phyloP scores from a whole-genome alignment of 805 yeast genomes.

The Ogataea polymorpha region DNA sequence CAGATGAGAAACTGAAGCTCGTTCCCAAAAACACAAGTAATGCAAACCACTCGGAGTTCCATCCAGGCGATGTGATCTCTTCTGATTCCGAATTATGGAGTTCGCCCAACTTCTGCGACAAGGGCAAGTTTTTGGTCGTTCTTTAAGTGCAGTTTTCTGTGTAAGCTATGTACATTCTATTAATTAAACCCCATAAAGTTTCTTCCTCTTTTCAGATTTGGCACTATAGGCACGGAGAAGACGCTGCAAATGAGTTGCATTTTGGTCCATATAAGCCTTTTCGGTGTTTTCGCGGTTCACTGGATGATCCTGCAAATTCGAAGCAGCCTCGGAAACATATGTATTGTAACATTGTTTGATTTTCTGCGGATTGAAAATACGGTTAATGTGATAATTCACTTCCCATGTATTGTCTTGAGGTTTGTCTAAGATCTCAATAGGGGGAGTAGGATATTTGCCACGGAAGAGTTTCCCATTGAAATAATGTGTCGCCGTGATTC shows the following conservation, averaged over 20 bases:
- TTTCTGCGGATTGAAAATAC: conserved; percentile 12
- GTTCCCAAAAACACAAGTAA: conserved; percentile 30
- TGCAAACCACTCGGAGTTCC: conserved; percentile 21
- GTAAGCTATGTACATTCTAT: conserved; percentile 8
- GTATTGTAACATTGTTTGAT: conserved; percentile 13
- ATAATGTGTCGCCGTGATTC: conserved; percentile 34
- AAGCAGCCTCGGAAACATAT: conserved; percentile 9
- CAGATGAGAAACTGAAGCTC: conserved; percentile 23
- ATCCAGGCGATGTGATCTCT: conserved; percentile 18
- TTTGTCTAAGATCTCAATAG: conserved; percentile 24
- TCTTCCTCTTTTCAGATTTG: conserved; percentile 21
- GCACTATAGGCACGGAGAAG: conserved; percentile 35
- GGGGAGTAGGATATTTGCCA: conserved; percentile 30
- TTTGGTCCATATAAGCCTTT: conserved; percentile 18
- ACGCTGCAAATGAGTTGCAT: conserved; percentile 24
- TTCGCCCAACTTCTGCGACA: conserved; percentile 28
- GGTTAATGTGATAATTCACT: conserved; percentile 23
- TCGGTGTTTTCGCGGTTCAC: conserved; percentile 1
- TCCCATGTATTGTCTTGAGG: conserved; percentile 24
- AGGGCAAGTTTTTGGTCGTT: conserved; percentile 33
- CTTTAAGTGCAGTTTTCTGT: conserved; percentile 10
- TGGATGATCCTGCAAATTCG: not conserved
- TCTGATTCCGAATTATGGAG: conserved; percentile 28
- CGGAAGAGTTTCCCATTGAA: conserved; percentile 32
- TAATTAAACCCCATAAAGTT: conserved; percentile 10